Evolutionary conservation across 371 early-diverging fungal genomes (phyloP), one percentile per base, ranked within the genome.

Genomic region (Umbelopsis sp.): DNA sequence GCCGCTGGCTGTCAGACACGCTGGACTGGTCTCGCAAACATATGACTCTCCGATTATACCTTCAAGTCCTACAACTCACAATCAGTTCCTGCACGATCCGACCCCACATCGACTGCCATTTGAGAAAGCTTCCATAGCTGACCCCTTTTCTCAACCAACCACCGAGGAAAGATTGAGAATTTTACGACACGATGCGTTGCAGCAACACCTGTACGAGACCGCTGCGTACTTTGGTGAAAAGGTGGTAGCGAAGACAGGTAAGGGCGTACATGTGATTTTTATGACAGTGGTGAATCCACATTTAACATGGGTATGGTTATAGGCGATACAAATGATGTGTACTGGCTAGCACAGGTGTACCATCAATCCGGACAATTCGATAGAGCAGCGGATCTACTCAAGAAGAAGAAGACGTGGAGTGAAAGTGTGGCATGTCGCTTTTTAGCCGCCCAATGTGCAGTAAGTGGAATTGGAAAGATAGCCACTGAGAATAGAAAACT

Each of bases 401-500:
- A 83, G 66, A 77, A 76, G 24, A 74, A 80, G 62, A 70, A 85
- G 4, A 70, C 84, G 1, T 65, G 86, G 16, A 80, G 85, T 48
- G 75, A 79, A 12, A 88, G 86, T 50, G 80, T 88, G 6, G 79
- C 84, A 24, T 88, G 87, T 75, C 79, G 89, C 50, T 85, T 81
- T 70, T 69, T 91, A 8, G 89, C 90, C 25, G 88, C 85, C 16
- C 79, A 87, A 50, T 90, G 92, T 70, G 78, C 83, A 51, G 89
- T 90, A 81, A 81, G 76, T 72, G 22, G 16, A 41, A 12, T 7
- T 41, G 12, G 10, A 41, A 7, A 41, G 10, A 41, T 41, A 1
- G 41, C 7, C 41, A 41, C 41, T 41, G 41, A 3, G 12, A 41
- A 41, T 2, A 41, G 7, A 7, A 1, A 10, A 10, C 12, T 7